phyloP scores from a whole-genome alignment of 805 yeast species.

The Blastobotrys chiropterorum region DNA sequence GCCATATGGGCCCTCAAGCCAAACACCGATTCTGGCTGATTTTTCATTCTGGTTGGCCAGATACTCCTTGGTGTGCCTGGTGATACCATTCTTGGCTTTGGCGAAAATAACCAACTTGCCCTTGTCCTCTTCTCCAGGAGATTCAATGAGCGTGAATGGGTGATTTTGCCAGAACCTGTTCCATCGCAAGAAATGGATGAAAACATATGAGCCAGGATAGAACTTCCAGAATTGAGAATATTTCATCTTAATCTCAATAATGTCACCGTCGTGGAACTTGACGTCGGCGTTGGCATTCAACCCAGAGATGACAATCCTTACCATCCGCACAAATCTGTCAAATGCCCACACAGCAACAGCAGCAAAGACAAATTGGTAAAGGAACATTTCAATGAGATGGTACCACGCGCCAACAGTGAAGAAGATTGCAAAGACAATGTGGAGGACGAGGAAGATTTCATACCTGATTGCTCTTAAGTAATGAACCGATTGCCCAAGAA shows the following conservation, averaged over 20 bases:
- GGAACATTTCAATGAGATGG: constrained; percentile 43
- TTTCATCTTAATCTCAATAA: constrained; percentile 23
- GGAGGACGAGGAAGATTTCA: constrained; percentile 55
- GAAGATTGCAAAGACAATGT: constrained; percentile 47
- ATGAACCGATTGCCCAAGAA: constrained; percentile 45
- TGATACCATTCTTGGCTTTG: constrained; percentile 17
- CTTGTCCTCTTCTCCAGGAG: constrained; percentile 12
- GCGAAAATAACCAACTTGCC: constrained; percentile 14
- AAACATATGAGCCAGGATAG: constrained; percentile 52
- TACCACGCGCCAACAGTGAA: constrained; percentile 52
- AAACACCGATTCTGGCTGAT: constrained; percentile 15
- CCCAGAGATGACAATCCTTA: constrained; percentile 55
- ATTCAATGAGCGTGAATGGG: constrained; percentile 49
- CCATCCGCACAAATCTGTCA: constrained; percentile 55
- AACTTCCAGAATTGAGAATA: constrained; percentile 44
- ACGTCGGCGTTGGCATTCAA: constrained; percentile 26
- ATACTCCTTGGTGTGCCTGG: constrained; percentile 10
- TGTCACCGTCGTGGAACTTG: constrained; percentile 9
- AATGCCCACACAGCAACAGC: constrained; percentile 62
- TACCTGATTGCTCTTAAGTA: constrained; percentile 48
- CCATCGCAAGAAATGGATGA: constrained; percentile 49
- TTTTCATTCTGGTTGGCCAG: constrained; percentile 5
- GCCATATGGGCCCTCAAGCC: constrained; percentile 72
- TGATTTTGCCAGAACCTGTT: constrained; percentile 62
- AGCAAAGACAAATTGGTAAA: constrained; percentile 47